Percentiles rank a stretch among this genome's conserved stretches.
phyloP scores from a whole-genome alignment of 1,284 basidiomycete species.

The Ustilago shanxiensis region DNA sequence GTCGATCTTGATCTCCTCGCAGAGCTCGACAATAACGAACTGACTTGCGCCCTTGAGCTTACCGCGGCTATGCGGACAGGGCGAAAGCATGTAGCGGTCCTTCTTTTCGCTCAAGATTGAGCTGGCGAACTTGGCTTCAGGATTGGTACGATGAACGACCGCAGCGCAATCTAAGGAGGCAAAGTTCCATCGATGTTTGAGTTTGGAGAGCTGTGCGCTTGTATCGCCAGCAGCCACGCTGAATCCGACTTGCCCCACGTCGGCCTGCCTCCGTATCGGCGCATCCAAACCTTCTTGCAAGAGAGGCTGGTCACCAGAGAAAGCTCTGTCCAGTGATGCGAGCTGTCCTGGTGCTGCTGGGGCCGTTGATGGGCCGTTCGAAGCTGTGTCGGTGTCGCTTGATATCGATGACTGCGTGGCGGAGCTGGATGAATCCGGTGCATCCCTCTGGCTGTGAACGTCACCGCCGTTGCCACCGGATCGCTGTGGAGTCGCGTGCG shows the following conservation, averaged over 20 bases:
- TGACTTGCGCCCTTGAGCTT: slow-evolving; percentile 72
- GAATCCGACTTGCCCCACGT: slow-evolving; percentile 9
- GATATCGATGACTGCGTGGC: neutral
- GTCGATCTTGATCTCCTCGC: slow-evolving; percentile 96
- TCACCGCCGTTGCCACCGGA: neutral
- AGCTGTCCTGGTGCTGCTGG: neutral
- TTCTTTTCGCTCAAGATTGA: slow-evolving; percentile 89
- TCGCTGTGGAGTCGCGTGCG: neutral
- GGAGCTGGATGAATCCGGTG: neutral
- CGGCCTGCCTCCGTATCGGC: neutral
- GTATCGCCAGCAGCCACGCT: slow-evolving; percentile 50
- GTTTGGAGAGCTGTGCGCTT: slow-evolving; percentile 41
- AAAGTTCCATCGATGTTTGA: slow-evolving; percentile 81
- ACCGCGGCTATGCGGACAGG: slow-evolving; percentile 75
- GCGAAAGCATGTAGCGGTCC: slow-evolving; percentile 97
- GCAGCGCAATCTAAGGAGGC: slow-evolving; percentile 93
- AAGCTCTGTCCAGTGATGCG: neutral
- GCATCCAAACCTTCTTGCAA: neutral
- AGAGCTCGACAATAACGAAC: slow-evolving; percentile 93
- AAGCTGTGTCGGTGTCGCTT: neutral
- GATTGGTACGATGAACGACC: slow-evolving; percentile 86
- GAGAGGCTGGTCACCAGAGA: neutral
- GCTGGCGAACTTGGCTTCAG: slow-evolving; percentile 83
- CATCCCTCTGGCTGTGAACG: neutral
- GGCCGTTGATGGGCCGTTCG: neutral